Conservation (phyloP, 805 yeast genomes). For the Pichia nakasei region DNA sequence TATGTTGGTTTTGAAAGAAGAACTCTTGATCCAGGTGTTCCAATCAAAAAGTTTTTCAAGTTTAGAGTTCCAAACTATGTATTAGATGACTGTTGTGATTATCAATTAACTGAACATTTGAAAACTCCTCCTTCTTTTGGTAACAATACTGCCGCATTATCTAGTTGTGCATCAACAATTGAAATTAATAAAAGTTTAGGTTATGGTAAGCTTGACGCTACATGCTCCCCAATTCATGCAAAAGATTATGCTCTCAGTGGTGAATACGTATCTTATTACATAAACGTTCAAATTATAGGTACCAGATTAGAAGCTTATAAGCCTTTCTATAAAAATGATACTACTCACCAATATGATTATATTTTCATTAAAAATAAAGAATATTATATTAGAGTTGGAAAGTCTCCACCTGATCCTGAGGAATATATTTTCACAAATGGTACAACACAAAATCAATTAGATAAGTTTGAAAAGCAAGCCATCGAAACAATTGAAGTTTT, state of each 20-base stretch:
- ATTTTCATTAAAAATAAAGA: constrained; percentile 14
- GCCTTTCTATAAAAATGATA: constrained; percentile 15
- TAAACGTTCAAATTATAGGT: constrained; percentile 47
- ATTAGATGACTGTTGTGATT: constrained; percentile 16
- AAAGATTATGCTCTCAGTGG: constrained; percentile 35
- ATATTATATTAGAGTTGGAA: constrained; percentile 15
- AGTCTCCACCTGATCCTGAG: background rate
- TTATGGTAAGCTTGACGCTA: constrained; percentile 36
- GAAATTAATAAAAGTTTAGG: constrained; percentile 34
- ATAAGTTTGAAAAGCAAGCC: constrained; percentile 8
- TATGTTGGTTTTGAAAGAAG: constrained; percentile 31
- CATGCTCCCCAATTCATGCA: constrained; percentile 45
- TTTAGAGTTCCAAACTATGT: constrained; percentile 47
- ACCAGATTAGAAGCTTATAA: constrained; percentile 24
- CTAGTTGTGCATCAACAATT: constrained; percentile 12
- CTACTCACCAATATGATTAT: constrained; percentile 15
- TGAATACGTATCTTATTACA: constrained; percentile 37
- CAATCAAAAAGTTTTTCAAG: constrained; percentile 46
- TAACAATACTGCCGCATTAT: constrained; percentile 9
- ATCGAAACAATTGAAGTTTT: constrained; percentile 6
- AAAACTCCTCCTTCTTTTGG: constrained; percentile 34
- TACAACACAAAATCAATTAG: constrained; percentile 9
- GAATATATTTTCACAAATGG: background rate
- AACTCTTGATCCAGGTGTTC: constrained; percentile 33
- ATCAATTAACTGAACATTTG: constrained; percentile 25